These are phyloP conservation scores for Austropuccinia psidii DNA, from an alignment of 1,284 basidiomycete species.

Conservation along the genomic window DNA sequence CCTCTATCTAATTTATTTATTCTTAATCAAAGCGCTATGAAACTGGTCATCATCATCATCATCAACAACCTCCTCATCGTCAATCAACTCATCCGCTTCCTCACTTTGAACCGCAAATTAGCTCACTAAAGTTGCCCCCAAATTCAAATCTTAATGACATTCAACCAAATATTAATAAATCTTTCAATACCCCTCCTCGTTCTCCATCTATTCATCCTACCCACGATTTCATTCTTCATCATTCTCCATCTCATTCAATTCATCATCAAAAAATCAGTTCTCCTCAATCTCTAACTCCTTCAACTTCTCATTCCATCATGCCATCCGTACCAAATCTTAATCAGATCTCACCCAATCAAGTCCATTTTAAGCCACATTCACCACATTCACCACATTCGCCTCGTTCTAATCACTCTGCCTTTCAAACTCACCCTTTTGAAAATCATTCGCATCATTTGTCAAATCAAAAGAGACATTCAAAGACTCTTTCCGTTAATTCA, in stretches of 20 bases:
- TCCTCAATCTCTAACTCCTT: too few relatives aligned
- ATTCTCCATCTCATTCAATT: too few relatives aligned
- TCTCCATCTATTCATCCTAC: too few relatives aligned
- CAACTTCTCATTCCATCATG: too few relatives aligned
- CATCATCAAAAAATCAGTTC: too few relatives aligned
- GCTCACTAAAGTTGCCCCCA: too few relatives aligned
- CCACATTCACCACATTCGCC: neutral
- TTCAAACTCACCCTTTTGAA: neutral
- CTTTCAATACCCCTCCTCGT: too few relatives aligned
- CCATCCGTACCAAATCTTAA: neutral
- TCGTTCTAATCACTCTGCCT: neutral
- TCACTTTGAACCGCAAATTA: too few relatives aligned
- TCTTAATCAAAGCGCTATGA: conserved; percentile 18
- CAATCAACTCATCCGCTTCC: too few relatives aligned
- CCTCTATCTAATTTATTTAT: neutral
- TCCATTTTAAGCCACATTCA: neutral
- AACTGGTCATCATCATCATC: neutral
- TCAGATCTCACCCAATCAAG: neutral
- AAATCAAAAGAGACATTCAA: neutral
- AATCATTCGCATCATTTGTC: neutral
- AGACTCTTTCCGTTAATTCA: neutral
- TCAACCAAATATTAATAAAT: too few relatives aligned
- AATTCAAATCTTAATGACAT: too few relatives aligned
- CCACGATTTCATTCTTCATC: too few relatives aligned
- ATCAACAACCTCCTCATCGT: neutral